Base-by-base conservation (phyloP, 2,329 filamentous ascomycete genomes). In the Epichloe aotearoae region DNA sequence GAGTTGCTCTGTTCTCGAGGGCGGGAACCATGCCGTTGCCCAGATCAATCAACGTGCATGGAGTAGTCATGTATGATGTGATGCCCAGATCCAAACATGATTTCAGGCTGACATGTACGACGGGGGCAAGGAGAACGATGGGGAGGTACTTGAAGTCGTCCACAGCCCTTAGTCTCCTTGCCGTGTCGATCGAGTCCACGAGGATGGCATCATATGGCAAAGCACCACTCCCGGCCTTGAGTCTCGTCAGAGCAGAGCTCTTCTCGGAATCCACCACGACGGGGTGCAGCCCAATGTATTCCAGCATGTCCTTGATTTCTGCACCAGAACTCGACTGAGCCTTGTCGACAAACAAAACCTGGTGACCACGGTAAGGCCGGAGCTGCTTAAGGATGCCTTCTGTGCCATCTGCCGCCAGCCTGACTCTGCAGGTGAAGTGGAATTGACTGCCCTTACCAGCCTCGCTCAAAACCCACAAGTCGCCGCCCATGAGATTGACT, bases 31-130 rank as follows among this genome's bases (percentile, higher is more conserved):
- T 90, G 57, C 90, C 91, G 62, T 97, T 97, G 53, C 89, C 90
- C 52, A 98, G 73, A 66, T 98, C 93, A 55, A 96, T 95, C 5
- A 91, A 81, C 61, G 91, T 79, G 69, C 93, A 97, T 8, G 93
- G 93, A 15, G 89, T 95, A 2, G 93, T 97, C 89, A 97, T 96
- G 68, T 96, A 97, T 47, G 90, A 96, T n/a, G 90, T 94, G 58
- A 98, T 95, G 55, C 93, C 91, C 56, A 97, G 77, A 65, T 97
- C 93, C 53, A 97, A 73, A 52, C 91, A 93, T 3, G 88, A 93
- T 71, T 95, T 95, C 59, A 98, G 76, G 66, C 83, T 94, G 58
- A 97, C 88, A 54, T 90, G 87, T 12, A 97, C 89, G 37, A 88
- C 75, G 0, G 91, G 89, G 43, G 89, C 93, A 44, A 97, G 72